These are phyloP conservation scores for Chlamydomonas schloesseri DNA, from an alignment of 139 green algal species.

Conservation along the genomic window DNA sequence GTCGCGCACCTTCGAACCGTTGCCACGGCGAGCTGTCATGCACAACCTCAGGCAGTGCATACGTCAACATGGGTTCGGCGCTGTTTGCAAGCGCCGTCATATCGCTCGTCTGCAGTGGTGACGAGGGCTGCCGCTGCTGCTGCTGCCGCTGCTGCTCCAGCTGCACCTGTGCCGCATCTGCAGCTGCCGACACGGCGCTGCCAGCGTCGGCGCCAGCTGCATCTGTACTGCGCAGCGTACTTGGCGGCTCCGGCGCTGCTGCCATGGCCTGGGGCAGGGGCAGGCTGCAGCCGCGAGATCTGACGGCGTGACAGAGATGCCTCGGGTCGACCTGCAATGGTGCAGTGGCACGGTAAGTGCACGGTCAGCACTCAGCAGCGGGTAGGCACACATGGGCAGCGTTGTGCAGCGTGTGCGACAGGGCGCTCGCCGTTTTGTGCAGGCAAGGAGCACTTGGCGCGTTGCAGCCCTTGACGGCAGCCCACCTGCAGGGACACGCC, in stretches of 20 bases:
- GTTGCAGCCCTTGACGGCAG: too few relatives aligned
- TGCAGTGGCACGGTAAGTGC: too few relatives aligned
- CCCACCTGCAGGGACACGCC: neutral
- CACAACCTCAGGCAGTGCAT: neutral
- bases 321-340: neutral
- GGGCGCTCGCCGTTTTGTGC: too few relatives aligned
- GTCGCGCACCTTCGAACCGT: slow-evolving; percentile 8
- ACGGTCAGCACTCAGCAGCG: too few relatives aligned
- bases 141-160: neutral
- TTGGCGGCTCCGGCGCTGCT: neutral
- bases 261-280: neutral
- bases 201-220: neutral
- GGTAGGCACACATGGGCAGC: too few relatives aligned
- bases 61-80: too few relatives aligned
- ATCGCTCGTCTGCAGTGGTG: neutral
- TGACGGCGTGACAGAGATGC: neutral
- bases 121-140: neutral
- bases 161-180: neutral
- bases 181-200: too few relatives aligned
- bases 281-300: slow-evolving; percentile 24
- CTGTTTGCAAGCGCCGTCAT: neutral
- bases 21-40: slow-evolving; percentile 32
- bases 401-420: too few relatives aligned
- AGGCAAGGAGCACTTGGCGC: too few relatives aligned
- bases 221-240: neutral